phyloP scores from a whole-genome alignment of 495 filamentous ascomycete genomes.

The Beverwykella pulmonaria region DNA sequence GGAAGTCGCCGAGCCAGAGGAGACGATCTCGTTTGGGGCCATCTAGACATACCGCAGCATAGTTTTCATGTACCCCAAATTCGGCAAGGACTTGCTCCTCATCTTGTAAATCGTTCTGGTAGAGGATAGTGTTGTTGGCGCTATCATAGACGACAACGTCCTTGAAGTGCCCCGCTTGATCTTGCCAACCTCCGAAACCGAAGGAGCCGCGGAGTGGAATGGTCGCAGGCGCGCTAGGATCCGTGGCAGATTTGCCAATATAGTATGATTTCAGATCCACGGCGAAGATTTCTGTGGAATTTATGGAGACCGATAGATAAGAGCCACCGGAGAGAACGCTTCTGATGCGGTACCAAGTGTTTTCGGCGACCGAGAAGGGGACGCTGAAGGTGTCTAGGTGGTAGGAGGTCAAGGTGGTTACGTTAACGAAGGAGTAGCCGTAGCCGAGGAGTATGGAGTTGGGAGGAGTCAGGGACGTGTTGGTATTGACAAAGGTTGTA shows the following conservation, averaged over 20 bases:
- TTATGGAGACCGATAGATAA: neutral
- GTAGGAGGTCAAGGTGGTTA: conserved; percentile 8
- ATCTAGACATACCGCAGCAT: conserved; percentile 41
- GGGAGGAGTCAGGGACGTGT: conserved; percentile 28
- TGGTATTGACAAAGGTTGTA: conserved; percentile 31
- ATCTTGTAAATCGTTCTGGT: neutral
- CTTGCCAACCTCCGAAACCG: conserved; percentile 46
- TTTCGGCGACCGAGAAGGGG: neutral
- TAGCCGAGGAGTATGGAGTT: conserved; percentile 26
- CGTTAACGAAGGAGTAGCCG: conserved; percentile 19
- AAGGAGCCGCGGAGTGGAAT: conserved; percentile 34
- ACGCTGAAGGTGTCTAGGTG: neutral
- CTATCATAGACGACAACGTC: conserved; percentile 40
- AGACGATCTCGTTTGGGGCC: conserved; percentile 43
- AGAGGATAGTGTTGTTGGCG: neutral
- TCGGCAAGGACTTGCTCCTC: neutral
- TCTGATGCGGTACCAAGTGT: neutral
- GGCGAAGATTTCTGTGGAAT: neutral
- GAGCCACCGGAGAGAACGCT: neutral
- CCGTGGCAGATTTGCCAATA: neutral
- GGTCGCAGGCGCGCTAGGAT: too few relatives aligned
- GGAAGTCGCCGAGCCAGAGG: conserved; percentile 34
- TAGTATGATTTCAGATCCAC: neutral
- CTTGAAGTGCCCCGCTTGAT: conserved; percentile 43
- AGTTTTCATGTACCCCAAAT: conserved; percentile 35